A percentile compares a stretch with the other conserved stretches of the same genome.
Conservation (phyloP, 2,329 filamentous ascomycete species). For the Tricladium varicosporioides region DNA sequence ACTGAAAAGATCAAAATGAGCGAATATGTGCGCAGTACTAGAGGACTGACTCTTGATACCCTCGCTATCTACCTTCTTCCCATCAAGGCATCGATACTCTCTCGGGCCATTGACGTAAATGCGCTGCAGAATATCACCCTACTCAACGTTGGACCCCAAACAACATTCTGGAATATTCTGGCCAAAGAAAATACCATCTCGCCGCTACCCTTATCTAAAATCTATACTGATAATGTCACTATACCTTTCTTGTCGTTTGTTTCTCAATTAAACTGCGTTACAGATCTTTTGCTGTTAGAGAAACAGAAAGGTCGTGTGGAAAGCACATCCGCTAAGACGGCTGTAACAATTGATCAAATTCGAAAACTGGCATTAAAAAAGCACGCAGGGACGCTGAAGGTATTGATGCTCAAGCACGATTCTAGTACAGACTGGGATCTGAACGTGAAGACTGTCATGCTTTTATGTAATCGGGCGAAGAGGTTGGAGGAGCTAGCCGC, state of each 20-base stretch:
- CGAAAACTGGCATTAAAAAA: conserved; percentile 54
- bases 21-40: conserved; percentile 56
- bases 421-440: conserved; percentile 53
- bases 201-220: conserved; percentile 52
- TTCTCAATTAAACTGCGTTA: conserved; percentile 49
- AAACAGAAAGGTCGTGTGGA: conserved; percentile 50
- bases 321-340: conserved; percentile 50
- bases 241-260: conserved; percentile 52
- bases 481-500: conserved; percentile 54
- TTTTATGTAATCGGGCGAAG: conserved; percentile 51
- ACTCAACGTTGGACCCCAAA: conserved; percentile 62
- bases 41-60: conserved; percentile 55
- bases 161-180: conserved; percentile 57
- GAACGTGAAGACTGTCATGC: conserved; percentile 51
- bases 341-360: conserved; percentile 56
- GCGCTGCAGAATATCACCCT: conserved; percentile 56
- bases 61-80: conserved; percentile 59
- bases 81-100: conserved; percentile 56
- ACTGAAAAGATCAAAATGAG: conserved; percentile 25
- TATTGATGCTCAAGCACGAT: conserved; percentile 61
- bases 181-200: conserved; percentile 50
- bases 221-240: conserved; percentile 64
- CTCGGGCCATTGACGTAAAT: conserved; percentile 54
- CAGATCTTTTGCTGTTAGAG: conserved; percentile 61
- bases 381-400: conserved; percentile 52